Evolutionary conservation across 164 flowering plant genomes (phyloP).

Genomic region (grape (Vitis vinifera)): DNA sequence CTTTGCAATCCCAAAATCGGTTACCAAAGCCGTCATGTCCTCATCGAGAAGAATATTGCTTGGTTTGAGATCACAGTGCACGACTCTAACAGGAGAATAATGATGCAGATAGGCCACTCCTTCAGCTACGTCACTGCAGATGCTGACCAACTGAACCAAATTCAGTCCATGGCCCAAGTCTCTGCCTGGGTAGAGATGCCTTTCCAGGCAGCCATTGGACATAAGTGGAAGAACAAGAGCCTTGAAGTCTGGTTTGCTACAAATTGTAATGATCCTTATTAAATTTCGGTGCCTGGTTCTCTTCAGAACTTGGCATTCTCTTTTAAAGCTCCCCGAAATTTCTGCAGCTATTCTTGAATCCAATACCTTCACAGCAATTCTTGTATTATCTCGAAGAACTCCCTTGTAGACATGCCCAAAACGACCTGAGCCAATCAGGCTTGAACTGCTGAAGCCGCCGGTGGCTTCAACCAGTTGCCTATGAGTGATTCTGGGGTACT

Average conservation of each 20-base stretch:
- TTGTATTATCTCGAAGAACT: constrained; percentile 51
- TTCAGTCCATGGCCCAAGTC: constrained; percentile 29
- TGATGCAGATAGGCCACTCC: constrained; percentile 89
- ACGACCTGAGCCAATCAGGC: constrained; percentile 73
- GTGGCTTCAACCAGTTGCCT: constrained; percentile 76
- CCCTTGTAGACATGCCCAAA: constrained; percentile 93
- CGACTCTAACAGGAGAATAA: constrained; percentile 63
- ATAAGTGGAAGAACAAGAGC: constrained; percentile 86
- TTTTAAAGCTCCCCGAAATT: constrained; percentile 58
- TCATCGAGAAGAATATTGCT: constrained; percentile 82
- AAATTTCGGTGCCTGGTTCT: constrained; percentile 78
- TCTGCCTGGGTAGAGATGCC: constrained; percentile 56
- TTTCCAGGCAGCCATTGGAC: constrained; percentile 89
- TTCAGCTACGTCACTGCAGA: constrained; percentile 81
- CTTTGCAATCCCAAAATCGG: constrained; percentile 87
- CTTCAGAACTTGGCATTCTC: constrained; percentile 80
- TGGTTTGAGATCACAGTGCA: constrained; percentile 90
- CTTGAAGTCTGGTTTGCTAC: constrained; percentile 81
- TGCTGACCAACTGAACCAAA: constrained; percentile 64
- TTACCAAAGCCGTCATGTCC: constrained; percentile 73
- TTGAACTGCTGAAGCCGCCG: constrained; percentile 59
- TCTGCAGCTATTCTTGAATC: constrained; percentile 42
- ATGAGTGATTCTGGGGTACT: constrained; percentile 67
- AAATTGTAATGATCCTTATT: constrained; percentile 75
- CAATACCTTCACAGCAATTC: constrained; percentile 80